Evolutionary conservation across 257 asterid species (phyloP), one percentile per base, ranked within the genome.

Genomic region (Solanum arcanum): DNA sequence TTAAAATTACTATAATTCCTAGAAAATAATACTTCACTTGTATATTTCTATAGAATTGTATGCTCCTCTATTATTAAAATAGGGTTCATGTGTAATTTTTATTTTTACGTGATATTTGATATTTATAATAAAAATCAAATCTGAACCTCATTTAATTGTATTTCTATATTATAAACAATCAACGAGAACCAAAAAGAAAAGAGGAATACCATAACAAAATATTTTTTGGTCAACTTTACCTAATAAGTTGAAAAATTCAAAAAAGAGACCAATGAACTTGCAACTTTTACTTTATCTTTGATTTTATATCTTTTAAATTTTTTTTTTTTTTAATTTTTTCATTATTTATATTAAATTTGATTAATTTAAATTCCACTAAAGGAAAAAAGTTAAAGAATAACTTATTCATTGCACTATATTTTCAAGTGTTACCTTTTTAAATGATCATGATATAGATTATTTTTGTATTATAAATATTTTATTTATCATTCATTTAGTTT

Each of bases 351-450:
- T 15, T 15, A 7, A 52, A 18, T 56, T 1, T 18, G 0, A 56
- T 56, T 56, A 56, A 0, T 18, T 56, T 1, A 1, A 56, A 56
- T 56, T 56, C 1, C 20, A 56, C 8, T 56, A 0, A 0, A 56
- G 13, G 6, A 0, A 0, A 59, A 59, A 0, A 5, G 0, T 0
- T 59, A 6, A 59, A 9, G 4, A 21, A 1, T 1, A 20, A 0
- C 1, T 0, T 20, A 7, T 59, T 5, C 5, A 20, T 1, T 52
- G 0, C 9, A 52, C 2, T 2, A 16, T 3, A 52, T 59, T 59
- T 0, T 59, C 21, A 20, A 0, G 1, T 59, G 13, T 1, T 11
- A 62, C 4, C 33, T 5, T 62, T 62, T 62, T n/a, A n/a, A 62
- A 6, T 62, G 0, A 62, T 62, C 33, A n/a, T 14, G 41, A 68